phyloP scores from a whole-genome alignment of 305 asterid species.

The Solanum hybrid region DNA sequence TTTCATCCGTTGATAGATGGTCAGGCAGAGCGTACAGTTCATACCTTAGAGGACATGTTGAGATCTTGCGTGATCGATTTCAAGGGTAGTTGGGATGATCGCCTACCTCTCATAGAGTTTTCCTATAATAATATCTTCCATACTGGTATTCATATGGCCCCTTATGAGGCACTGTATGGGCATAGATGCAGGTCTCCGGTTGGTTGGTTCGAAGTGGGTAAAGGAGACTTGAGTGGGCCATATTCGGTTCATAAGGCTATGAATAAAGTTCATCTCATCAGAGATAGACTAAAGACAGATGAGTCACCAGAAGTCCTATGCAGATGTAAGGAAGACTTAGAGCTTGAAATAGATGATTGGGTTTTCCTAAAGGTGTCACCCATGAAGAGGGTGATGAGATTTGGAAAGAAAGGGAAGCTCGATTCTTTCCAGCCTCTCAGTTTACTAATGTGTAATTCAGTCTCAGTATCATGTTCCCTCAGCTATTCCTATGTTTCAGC shows the following conservation, averaged over 20 bases:
- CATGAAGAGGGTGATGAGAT: not conserved
- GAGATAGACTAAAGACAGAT: not conserved
- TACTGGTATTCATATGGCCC: not conserved
- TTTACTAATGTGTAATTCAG: not conserved
- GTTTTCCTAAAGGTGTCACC: not conserved
- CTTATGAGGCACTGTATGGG: not conserved
- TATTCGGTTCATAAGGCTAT: not conserved
- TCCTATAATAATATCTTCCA: not conserved
- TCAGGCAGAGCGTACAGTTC: not conserved
- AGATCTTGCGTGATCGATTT: not conserved
- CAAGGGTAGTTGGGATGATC: not conserved
- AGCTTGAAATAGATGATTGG: not conserved
- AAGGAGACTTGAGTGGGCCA: not conserved
- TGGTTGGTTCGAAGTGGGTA: not conserved
- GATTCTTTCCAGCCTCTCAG: not conserved
- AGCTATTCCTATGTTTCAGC: not conserved
- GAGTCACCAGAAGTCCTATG: not conserved
- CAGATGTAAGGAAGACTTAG: not conserved
- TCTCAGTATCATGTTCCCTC: not conserved
- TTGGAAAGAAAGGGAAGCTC: not conserved
- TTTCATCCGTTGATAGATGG: not conserved
- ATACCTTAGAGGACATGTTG: not conserved
- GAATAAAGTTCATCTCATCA: not conserved
- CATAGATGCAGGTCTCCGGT: not conserved
- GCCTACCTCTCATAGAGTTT: not conserved